These are phyloP conservation scores for Fimicolochytrium jonesii DNA, from an alignment of 192 early-diverging fungal genomes.

Conservation along the genomic window DNA sequence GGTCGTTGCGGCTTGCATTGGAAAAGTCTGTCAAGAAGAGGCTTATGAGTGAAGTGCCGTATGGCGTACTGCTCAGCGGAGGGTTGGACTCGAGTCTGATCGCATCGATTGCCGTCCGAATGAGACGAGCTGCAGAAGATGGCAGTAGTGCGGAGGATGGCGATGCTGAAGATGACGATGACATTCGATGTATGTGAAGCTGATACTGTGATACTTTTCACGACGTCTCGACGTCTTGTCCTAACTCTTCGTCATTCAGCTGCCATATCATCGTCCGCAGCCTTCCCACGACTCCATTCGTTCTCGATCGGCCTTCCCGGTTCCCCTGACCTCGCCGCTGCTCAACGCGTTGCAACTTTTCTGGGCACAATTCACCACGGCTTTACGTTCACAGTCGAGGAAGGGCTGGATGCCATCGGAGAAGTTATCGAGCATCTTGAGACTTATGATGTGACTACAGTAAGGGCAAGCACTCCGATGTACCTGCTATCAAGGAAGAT, in stretches of 20 bases:
- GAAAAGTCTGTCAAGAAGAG: slow-evolving; percentile 90
- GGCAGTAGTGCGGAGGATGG: slow-evolving; percentile 29
- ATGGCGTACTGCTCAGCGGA: slow-evolving; percentile 91
- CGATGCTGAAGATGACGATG: slow-evolving; percentile 60
- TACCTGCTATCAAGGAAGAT: slow-evolving; percentile 96
- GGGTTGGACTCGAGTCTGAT: slow-evolving; percentile 95
- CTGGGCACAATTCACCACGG: slow-evolving; percentile 91
- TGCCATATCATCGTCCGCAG: slow-evolving; percentile 41
- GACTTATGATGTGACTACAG: slow-evolving; percentile 98
- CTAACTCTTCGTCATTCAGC: slow-evolving; percentile 45
- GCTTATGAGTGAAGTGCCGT: slow-evolving; percentile 97
- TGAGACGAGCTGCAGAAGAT: slow-evolving; percentile 19
- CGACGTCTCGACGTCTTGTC: too few relatives aligned
- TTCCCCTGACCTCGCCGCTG: slow-evolving; percentile 90
- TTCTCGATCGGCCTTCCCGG: slow-evolving; percentile 94
- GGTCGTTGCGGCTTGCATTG: slow-evolving; percentile 70
- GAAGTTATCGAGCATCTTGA: slow-evolving; percentile 98
- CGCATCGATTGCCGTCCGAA: slow-evolving; percentile 85
- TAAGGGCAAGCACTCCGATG: slow-evolving; percentile 99
- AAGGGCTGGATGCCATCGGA: slow-evolving; percentile 89
- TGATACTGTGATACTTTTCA: too few relatives aligned
- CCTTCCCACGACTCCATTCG: slow-evolving; percentile 92
- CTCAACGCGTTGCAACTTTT: slow-evolving; percentile 84
- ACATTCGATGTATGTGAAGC: slow-evolving; percentile 42
- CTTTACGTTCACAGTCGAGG: slow-evolving; percentile 94